Conservation (phyloP, 2,329 filamentous ascomycete genomes). For the Scorias spongiosa region DNA sequence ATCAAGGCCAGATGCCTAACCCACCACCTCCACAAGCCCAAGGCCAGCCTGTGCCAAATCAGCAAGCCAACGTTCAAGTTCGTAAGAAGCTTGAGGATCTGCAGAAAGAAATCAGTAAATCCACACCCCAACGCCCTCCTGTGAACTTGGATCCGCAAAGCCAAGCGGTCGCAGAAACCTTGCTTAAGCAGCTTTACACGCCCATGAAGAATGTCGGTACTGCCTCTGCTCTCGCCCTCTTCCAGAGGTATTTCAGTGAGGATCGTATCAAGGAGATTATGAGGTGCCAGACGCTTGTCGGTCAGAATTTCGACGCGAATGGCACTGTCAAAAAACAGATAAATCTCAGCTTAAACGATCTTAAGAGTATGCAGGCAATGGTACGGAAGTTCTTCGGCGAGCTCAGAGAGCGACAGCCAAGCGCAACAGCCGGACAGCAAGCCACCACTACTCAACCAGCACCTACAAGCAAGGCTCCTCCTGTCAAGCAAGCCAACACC, state of each 20-base stretch:
- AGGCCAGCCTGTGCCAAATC: not conserved
- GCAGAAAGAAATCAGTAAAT: not conserved
- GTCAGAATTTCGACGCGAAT: constrained; percentile 13
- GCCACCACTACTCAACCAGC: not conserved
- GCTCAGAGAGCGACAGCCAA: constrained; percentile 13
- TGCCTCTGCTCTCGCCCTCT: constrained; percentile 10
- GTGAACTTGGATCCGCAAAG: constrained; percentile 9
- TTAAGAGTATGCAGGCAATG: constrained; percentile 10
- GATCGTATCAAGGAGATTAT: constrained; percentile 12
- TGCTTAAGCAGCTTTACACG: constrained; percentile 13
- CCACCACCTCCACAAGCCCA: not conserved
- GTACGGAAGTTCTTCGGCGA: constrained; percentile 13
- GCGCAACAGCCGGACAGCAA: constrained; percentile 5
- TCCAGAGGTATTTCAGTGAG: constrained; percentile 8
- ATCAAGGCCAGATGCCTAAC: not conserved
- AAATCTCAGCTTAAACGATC: constrained; percentile 11
- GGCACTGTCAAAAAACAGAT: constrained; percentile 15
- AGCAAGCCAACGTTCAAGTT: not conserved
- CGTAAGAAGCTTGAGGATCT: not conserved
- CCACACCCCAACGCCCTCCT: constrained; percentile 12
- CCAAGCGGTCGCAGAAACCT: constrained; percentile 7
- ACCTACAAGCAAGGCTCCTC: not conserved
- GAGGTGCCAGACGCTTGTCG: constrained; percentile 12
- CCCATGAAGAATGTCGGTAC: constrained; percentile 11
- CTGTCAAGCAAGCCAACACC: constrained; percentile 3